Evolutionary conservation across 2,329 filamentous ascomycete species (phyloP).

Genomic region (Colletotrichum theobromicola): DNA sequence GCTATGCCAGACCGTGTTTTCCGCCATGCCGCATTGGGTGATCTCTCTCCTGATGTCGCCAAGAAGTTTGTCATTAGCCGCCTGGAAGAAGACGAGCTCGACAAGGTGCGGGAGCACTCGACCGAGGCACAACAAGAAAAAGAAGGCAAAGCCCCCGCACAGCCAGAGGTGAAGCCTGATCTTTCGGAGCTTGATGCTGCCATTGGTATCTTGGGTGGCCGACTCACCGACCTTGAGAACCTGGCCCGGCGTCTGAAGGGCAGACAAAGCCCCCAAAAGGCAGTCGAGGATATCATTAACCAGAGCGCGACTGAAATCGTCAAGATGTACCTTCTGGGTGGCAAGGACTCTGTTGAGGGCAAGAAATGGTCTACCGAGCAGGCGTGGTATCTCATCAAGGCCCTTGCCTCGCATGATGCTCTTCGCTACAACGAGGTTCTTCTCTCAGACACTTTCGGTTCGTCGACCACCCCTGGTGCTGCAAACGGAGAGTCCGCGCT

Average conservation of each 20-base stretch:
- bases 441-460: slow-evolving; percentile 76
- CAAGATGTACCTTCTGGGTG: slow-evolving; percentile 86
- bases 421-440: slow-evolving; percentile 88
- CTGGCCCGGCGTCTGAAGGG: slow-evolving; percentile 88
- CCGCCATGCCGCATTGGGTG: slow-evolving; percentile 82
- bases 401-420: slow-evolving; percentile 69
- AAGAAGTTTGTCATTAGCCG: slow-evolving; percentile 90
- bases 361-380: slow-evolving; percentile 82
- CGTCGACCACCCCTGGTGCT: slow-evolving; percentile 50
- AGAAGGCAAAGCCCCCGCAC: slow-evolving; percentile 28
- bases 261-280: slow-evolving; percentile 81
- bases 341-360: slow-evolving; percentile 47
- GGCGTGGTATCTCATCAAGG: slow-evolving; percentile 87
- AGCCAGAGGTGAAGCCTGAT: slow-evolving; percentile 42
- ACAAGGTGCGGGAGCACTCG: slow-evolving; percentile 15
- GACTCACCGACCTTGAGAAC: slow-evolving; percentile 94
- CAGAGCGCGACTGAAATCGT: slow-evolving; percentile 89
- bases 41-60: slow-evolving; percentile 84
- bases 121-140: slow-evolving; percentile 30
- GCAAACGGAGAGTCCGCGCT: slow-evolving; percentile 76
- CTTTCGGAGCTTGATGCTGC: slow-evolving; percentile 79
- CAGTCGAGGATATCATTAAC: slow-evolving; percentile 86
- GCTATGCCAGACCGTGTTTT: slow-evolving; percentile 92
- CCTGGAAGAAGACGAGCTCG: slow-evolving; percentile 58
- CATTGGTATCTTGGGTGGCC: slow-evolving; percentile 83